A percentile compares a stretch with the other conserved stretches of the same genome.
phyloP scores from a whole-genome alignment of 2,329 filamentous ascomycete species.

The Xylariaceae sp. region DNA sequence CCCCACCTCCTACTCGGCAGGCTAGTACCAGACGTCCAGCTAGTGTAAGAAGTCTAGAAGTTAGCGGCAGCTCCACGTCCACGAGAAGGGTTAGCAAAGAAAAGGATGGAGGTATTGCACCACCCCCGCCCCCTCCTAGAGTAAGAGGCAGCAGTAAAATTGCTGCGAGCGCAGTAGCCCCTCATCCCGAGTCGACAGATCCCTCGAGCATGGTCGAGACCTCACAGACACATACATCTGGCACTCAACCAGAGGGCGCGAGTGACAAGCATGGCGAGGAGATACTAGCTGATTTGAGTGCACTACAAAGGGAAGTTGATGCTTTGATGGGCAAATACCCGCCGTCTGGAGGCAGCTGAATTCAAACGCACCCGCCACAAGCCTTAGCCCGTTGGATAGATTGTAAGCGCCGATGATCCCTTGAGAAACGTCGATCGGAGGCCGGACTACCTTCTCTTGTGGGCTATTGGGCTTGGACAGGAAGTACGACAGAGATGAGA shows the following conservation, averaged over 20 bases:
- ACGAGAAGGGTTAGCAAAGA: conserved; percentile 28
- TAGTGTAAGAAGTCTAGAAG: conserved; percentile 39
- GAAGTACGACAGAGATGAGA: neutral
- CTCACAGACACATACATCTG: no score
- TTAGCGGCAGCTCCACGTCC: conserved; percentile 19
- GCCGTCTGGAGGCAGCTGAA: conserved; percentile 8
- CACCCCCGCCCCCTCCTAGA: conserved; percentile 47
- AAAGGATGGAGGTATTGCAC: conserved; percentile 30
- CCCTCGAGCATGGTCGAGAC: no score
- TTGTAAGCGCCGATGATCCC: neutral
- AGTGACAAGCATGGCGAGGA: conserved; percentile 37
- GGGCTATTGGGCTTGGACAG: neutral
- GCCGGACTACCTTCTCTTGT: no score
- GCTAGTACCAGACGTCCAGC: conserved; percentile 39
- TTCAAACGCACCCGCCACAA: neutral
- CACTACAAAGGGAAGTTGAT: conserved; percentile 72
- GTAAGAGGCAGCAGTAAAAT: conserved; percentile 39
- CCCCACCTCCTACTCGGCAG: conserved; percentile 42
- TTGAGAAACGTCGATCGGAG: neutral
- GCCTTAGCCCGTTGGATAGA: neutral
- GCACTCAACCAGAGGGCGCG: conserved; percentile 7
- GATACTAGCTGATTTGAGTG: conserved; percentile 68
- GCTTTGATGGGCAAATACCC: conserved; percentile 47
- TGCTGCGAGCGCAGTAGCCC: no score
- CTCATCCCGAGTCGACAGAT: no score